Conservation (phyloP, 352 stramenopile genomes). For the Phytophthora uliginosa region DNA sequence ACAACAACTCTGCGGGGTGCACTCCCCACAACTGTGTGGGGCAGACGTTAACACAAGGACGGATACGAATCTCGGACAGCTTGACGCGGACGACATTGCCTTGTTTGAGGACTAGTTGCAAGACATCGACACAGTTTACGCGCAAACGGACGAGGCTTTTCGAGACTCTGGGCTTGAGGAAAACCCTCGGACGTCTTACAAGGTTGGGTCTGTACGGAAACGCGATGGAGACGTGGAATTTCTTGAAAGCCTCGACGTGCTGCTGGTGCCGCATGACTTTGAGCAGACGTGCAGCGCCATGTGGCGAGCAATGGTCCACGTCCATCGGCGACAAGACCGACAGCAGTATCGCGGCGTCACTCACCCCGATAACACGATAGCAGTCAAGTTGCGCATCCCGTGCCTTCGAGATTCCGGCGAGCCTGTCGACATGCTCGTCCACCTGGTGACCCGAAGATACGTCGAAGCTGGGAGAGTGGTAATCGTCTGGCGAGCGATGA, state of each 20-base stretch:
- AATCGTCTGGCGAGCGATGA: conserved; percentile 2
- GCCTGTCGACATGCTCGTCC: not conserved
- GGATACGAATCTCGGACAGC: not conserved
- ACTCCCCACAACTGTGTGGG: not conserved
- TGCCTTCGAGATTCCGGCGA: not conserved
- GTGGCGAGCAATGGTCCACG: not conserved
- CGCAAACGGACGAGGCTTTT: conserved; percentile 24
- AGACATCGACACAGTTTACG: conserved; percentile 31
- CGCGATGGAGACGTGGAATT: conserved; percentile 19
- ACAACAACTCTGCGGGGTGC: not conserved
- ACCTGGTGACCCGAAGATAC: conserved; percentile 4
- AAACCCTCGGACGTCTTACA: not conserved
- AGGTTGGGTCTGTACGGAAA: conserved; percentile 9
- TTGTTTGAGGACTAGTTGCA: conserved; percentile 34
- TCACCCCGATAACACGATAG: not conserved
- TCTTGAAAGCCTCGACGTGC: conserved; percentile 33
- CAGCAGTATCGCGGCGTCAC: not conserved
- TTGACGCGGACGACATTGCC: conserved; percentile 15
- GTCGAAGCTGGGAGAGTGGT: conserved; percentile 2
- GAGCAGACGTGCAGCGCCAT: not conserved
- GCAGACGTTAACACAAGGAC: not conserved
- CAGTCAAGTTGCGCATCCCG: not conserved
- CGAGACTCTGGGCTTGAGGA: conserved; percentile 9
- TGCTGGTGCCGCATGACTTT: conserved; percentile 12
- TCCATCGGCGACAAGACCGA: not conserved